Conservation (phyloP, 169 alveolate genomes). For the Babesia gibsoni region DNA sequence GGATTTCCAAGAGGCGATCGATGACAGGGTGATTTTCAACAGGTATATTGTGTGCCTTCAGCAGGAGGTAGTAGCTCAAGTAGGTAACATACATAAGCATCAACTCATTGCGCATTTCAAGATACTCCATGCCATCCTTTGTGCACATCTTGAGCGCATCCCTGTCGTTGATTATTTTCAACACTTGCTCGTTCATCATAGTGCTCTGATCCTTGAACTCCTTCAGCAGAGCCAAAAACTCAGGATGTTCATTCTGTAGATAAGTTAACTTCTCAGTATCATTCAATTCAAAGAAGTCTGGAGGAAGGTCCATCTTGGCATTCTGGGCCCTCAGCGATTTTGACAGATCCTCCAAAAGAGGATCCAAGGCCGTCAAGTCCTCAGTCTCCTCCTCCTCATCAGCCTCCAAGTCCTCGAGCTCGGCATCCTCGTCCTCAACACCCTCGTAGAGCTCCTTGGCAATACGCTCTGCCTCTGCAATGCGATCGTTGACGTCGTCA, state of each 20-base stretch:
- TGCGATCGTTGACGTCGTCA: slow-evolving; percentile 60
- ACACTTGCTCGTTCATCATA: slow-evolving; percentile 49
- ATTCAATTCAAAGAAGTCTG: slow-evolving; percentile 17
- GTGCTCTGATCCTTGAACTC: slow-evolving; percentile 46
- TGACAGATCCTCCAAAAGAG: slow-evolving; percentile 38
- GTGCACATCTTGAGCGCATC: slow-evolving; percentile 52
- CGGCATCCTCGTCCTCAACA: slow-evolving; percentile 65
- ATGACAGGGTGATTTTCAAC: slow-evolving; percentile 72
- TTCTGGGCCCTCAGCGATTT: slow-evolving; percentile 28
- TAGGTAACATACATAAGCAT: slow-evolving; percentile 68
- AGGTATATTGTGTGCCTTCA: slow-evolving; percentile 70
- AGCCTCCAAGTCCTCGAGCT: slow-evolving; percentile 34
- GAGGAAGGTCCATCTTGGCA: slow-evolving; percentile 29
- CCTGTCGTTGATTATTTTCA: slow-evolving; percentile 49
- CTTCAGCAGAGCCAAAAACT: slow-evolving; percentile 54
- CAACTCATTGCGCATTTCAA: slow-evolving; percentile 70
- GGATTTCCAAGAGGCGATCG: slow-evolving; percentile 64
- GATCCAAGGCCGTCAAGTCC: slow-evolving; percentile 14
- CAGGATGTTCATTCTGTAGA: slow-evolving; percentile 58
- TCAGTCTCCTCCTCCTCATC: slow-evolving; percentile 29
- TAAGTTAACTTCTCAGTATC: slow-evolving; percentile 33
- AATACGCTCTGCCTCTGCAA: slow-evolving; percentile 46
- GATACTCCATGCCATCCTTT: slow-evolving; percentile 67
- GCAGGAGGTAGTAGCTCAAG: slow-evolving; percentile 66
- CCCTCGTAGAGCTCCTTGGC: slow-evolving; percentile 57